Base-by-base conservation (phyloP, 805 yeast species). In the Ascoidea rubescens region DNA sequence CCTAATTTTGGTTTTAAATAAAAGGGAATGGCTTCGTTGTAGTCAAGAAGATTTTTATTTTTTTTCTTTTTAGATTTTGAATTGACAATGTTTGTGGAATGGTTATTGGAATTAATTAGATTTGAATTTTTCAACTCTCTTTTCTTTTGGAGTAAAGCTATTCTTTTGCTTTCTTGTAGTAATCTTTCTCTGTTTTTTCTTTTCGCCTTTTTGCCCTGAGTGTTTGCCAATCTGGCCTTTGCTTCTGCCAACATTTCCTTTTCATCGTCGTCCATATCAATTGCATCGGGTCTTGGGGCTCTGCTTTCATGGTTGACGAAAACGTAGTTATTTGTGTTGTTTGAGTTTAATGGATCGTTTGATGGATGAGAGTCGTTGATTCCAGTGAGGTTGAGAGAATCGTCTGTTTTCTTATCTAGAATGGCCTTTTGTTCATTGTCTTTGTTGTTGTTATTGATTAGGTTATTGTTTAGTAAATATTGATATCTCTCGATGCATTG, bases 201-300 rank as follows among this genome's bases (percentile, higher is more conserved):
- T 54, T 90, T 87, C 0, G 97, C 96, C 65, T 91, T 91, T 58
- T 90, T 89, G 54, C 98, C 99, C 64, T 85, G 88, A 0, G 97
- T 89, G 60, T 88, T 90, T 10, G 95, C 87, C 56, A 91, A 69
- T 58, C 99, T 76, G 1, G 96, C 96, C 49, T 84, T 76, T 0
- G 99, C 99, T 63, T 93, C 99, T n/a, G 87, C 79, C 5, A 90
- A 66, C 96, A 90, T 88, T 64, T 91, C 97, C 53, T 77, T 69
- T 60, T 91, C 96, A 54, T 87, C 96, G 47, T 88, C 96, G 53
- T 82, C 90, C 73, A 88, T 69, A 31, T 82, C 86, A 12, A 77
- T 81, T 1, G 80, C 78, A 67, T 88, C 96, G 0, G 96, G 96
- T 55, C 78, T 73, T 0, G 96, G 91, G 2, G 87, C 87, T 54